These are phyloP conservation scores for Cylindrodendrum hubeiense DNA, from an alignment of 2,329 filamentous ascomycete species.

Conservation along the genomic window DNA sequence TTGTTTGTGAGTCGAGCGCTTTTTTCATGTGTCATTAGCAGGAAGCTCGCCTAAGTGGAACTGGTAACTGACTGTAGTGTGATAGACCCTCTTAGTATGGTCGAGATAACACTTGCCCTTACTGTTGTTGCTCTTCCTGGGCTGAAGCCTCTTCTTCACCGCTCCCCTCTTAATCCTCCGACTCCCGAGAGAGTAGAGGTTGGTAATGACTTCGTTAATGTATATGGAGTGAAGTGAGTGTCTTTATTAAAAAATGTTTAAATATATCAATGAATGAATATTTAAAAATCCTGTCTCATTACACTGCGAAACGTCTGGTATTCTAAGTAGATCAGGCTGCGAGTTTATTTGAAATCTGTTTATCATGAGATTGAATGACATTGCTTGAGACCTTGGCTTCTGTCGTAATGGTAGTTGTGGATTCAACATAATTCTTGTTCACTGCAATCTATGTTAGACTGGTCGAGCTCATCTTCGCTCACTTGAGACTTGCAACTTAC, in stretches of 20 bases:
- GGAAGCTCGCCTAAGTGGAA: not conserved
- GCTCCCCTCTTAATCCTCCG: not conserved
- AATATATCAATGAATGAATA: no score
- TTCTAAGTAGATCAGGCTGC: no score
- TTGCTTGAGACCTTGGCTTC: not conserved
- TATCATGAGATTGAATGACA: no score
- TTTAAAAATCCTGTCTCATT: no score
- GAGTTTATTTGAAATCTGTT: no score
- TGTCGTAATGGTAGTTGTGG: not conserved
- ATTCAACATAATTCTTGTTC: slow-evolving; percentile 8
- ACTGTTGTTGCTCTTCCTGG: slow-evolving; percentile 38
- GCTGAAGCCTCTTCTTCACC: slow-evolving; percentile 32
- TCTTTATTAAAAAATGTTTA: no score
- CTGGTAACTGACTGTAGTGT: not conserved
- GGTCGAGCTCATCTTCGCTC: no score
- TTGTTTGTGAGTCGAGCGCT: slow-evolving; percentile 33
- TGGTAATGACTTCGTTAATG: no score
- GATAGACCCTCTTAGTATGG: slow-evolving; percentile 38
- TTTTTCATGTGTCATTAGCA: not conserved
- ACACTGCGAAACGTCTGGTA: no score
- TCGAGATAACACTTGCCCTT: slow-evolving; percentile 35
- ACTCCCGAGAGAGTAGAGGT: not conserved
- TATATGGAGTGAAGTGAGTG: no score
- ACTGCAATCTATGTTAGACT: not conserved
- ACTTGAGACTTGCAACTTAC: not conserved